Percentiles rank a stretch among this genome's conserved stretches.
Evolutionary conservation across 1,284 basidiomycete genomes (phyloP).

Genomic region (Microbotryum saponariae): DNA sequence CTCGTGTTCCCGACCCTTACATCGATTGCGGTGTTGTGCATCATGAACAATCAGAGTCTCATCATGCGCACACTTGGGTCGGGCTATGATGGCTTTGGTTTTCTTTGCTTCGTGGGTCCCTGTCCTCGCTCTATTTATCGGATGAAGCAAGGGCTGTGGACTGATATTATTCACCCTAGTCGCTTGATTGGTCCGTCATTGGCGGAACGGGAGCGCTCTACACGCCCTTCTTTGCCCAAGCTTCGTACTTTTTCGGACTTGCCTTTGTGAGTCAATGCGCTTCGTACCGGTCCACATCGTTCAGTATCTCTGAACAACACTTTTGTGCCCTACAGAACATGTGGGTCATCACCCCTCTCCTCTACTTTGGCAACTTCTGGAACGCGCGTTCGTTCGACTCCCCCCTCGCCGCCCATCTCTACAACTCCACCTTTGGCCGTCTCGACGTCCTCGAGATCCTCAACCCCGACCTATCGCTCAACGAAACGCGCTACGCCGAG

Average conservation of each 20-base stretch:
- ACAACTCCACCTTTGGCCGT: constrained; percentile 34
- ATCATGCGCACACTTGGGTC: constrained; percentile 40
- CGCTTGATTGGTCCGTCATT: constrained; percentile 36
- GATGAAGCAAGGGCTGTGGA: too few relatives aligned
- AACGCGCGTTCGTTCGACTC: constrained; percentile 40
- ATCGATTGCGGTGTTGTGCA: constrained; percentile 43
- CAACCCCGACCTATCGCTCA: constrained; percentile 29
- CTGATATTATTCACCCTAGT: neutral
- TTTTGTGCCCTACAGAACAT: constrained; percentile 41
- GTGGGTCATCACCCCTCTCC: constrained; percentile 42
- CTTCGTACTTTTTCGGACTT: constrained; percentile 25
- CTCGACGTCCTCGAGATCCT: constrained; percentile 35
- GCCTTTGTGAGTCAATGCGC: constrained; percentile 41
- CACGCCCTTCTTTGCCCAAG: constrained; percentile 35
- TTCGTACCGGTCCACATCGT: constrained; percentile 43
- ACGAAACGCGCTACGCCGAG: constrained; percentile 29
- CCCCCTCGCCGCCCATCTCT: constrained; percentile 42
- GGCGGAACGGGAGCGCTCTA: constrained; percentile 33
- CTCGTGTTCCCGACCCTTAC: constrained; percentile 42
- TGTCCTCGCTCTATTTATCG: too few relatives aligned
- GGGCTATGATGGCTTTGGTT: constrained; percentile 44
- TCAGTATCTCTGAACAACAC: constrained; percentile 42
- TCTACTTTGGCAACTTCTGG: constrained; percentile 45
- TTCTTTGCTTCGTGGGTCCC: constrained; percentile 38
- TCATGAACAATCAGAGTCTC: constrained; percentile 38